Percentiles rank a stretch among this genome's conserved stretches.
Conservation (phyloP, 306 rosid genomes). For the Trifolium subterraneum region DNA sequence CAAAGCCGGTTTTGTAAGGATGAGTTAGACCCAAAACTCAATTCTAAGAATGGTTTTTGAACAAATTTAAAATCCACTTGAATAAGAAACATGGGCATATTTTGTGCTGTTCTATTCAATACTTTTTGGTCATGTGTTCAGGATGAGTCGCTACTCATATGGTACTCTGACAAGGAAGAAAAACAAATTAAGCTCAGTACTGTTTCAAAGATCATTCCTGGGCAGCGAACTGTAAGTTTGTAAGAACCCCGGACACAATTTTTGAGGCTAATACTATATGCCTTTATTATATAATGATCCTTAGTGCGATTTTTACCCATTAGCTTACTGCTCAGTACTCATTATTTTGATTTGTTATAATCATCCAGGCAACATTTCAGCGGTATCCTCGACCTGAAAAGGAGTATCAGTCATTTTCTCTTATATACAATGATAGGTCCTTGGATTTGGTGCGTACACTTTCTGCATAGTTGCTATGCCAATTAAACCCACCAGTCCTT, state of each 20-base stretch:
- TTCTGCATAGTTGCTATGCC: slow-evolving; percentile 27
- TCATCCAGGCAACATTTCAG: slow-evolving; percentile 87
- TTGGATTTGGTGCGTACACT: slow-evolving; percentile 87
- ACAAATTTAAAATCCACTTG: slow-evolving; percentile 20
- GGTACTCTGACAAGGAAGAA: slow-evolving; percentile 95
- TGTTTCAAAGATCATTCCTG: slow-evolving; percentile 90
- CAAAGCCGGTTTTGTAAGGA: no score
- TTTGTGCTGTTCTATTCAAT: slow-evolving; percentile 44
- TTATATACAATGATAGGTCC: slow-evolving; percentile 78
- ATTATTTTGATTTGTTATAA: slow-evolving; percentile 42
- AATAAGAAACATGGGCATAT: slow-evolving; percentile 17
- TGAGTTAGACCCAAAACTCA: no score
- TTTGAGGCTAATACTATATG: slow-evolving; percentile 37
- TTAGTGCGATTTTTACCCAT: slow-evolving; percentile 23
- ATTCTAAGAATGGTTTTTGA: no score
- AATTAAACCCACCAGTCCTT: slow-evolving; percentile 22
- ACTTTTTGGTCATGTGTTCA: slow-evolving; percentile 45
- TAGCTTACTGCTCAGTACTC: slow-evolving; percentile 37
- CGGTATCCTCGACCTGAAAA: slow-evolving; percentile 97
- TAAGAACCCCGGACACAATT: slow-evolving; percentile 27
- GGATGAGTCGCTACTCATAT: slow-evolving; percentile 86
- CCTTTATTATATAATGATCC: slow-evolving; percentile 35
- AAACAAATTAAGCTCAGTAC: slow-evolving; percentile 73
- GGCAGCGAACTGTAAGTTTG: slow-evolving; percentile 96
- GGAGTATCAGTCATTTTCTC: slow-evolving; percentile 99